These are phyloP conservation scores for Calvatia gigantea DNA, from an alignment of 768 basidiomycete species.

Conservation along the genomic window DNA sequence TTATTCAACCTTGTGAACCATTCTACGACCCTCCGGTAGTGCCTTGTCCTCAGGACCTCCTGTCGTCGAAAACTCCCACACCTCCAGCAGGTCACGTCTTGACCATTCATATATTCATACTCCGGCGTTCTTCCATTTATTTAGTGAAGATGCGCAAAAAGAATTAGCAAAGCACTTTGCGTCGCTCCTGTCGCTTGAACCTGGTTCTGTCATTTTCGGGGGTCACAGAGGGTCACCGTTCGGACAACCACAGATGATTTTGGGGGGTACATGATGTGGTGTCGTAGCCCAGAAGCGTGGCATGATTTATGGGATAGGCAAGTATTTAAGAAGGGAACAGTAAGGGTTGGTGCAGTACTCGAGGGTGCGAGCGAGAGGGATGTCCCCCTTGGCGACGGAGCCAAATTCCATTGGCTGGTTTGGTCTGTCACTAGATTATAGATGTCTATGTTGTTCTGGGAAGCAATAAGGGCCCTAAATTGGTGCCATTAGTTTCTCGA, in stretches of 20 bases:
- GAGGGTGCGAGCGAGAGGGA: neutral
- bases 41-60: neutral
- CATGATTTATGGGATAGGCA: slow-evolving; percentile 12
- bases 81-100: slow-evolving; percentile 40
- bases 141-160: slow-evolving; percentile 27
- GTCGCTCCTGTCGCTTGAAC: slow-evolving; percentile 28
- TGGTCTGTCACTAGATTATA: neutral
- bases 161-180: slow-evolving; percentile 27
- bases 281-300: slow-evolving; percentile 14
- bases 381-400: neutral
- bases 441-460: neutral
- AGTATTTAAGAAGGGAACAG: slow-evolving; percentile 11
- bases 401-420: neutral
- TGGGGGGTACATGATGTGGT: slow-evolving; percentile 1
- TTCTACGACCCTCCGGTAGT: slow-evolving; percentile 8
- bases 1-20: slow-evolving; percentile 31
- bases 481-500: too few species aligned
- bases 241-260: slow-evolving; percentile 13
- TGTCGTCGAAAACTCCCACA: slow-evolving; percentile 20
- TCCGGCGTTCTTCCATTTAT: slow-evolving; percentile 35
- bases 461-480: too few species aligned
- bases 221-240: slow-evolving; percentile 30
- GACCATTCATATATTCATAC: slow-evolving; percentile 43
- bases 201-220: slow-evolving; percentile 33
- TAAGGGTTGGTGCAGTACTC: slow-evolving; percentile 9